Evolutionary conservation across 179 eudicot species (phyloP), one percentile per base, ranked within the genome.

Genomic region (Spergularia azorica): DNA sequence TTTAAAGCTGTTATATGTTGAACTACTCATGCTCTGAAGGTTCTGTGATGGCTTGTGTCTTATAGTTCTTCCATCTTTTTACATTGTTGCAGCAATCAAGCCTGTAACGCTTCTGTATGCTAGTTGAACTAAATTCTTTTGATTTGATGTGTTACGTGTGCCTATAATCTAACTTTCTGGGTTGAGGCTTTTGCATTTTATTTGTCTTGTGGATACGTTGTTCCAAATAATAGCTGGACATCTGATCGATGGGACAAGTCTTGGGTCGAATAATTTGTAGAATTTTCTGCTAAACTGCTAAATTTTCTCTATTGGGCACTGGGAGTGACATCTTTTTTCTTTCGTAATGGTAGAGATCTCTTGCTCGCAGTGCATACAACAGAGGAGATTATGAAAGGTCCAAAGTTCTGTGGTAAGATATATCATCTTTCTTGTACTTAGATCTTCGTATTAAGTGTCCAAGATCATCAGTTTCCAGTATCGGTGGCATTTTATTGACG

Each of bases 331-430:
- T 74, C 17, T 46, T n/a, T 69, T 56, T 46, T 5, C 60, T 48
- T 74, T 70, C 32, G 14, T 77, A 39, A 82, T 59, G 67, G 63
- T 89, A 87, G 90, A 85, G 99, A 76, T 91, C 97, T 59, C 99
- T 95, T 84, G 99, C 97, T 74, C 95, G 91, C 58, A 88, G 88
- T 82, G 97, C 99, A 77, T 95, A 95, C 85, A 89, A 89, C 58
- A 87, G 89, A 74, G 96, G 90, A 51, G 95, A 91, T 39, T 95
- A 87, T 81, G 95, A 90, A 79, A 87, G 82, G 79, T 86, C 97
- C n/a, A 88, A 85, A 85, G 65, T 55, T 76, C 17, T 83, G 56
- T 83, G 85, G 82, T 83, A 83, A 55, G 68, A 26, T 46, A 15
- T 17, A 36, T 68, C n/a, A 54, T 16, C 60, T 62, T 46, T 8